A percentile compares a stretch with the other conserved stretches of the same genome.
Evolutionary conservation across 2,329 filamentous ascomycete species (phyloP).

Genomic region (Penicillium nordicum): DNA sequence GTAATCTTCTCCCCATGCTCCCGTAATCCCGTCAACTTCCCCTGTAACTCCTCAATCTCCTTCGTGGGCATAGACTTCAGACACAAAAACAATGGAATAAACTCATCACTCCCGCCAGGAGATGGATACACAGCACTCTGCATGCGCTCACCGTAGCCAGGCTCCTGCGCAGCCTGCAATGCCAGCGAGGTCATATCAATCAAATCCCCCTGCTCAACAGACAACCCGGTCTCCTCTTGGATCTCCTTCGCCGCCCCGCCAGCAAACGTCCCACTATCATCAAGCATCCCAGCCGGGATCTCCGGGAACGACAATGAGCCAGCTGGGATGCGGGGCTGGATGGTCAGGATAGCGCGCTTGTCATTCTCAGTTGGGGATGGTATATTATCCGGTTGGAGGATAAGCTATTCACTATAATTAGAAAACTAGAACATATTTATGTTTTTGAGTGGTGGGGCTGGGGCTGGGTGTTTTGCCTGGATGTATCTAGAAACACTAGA

Average conservation of each 20-base stretch:
- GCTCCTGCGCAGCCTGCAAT: constrained; percentile 24
- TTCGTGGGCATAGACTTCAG: constrained; percentile 50
- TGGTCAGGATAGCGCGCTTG: constrained; percentile 53
- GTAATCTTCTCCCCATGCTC: constrained; percentile 59
- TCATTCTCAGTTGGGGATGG: constrained; percentile 37
- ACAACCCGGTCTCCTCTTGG: constrained; percentile 55
- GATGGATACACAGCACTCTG: constrained; percentile 54
- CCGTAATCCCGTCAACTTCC: constrained; percentile 53
- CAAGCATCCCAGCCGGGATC: constrained; percentile 60
- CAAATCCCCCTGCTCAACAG: constrained; percentile 49
- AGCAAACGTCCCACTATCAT: constrained; percentile 52
- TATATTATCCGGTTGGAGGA: constrained; percentile 54
- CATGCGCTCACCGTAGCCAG: constrained; percentile 35
- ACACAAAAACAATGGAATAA: constrained; percentile 55
- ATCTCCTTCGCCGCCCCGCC: constrained; percentile 58
- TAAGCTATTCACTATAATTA: constrained; percentile 40
- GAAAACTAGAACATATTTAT: neutral
- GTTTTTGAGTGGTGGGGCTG: neutral
- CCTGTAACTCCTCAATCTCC: constrained; percentile 51
- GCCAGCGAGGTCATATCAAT: constrained; percentile 55
- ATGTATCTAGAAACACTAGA: neutral
- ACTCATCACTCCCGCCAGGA: constrained; percentile 57
- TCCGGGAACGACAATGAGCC: constrained; percentile 54
- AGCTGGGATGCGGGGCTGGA: constrained; percentile 57
- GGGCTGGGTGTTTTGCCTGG: too few relatives aligned